Evolutionary conservation across 371 early-diverging fungal genomes (phyloP), one percentile per base, ranked within the genome.

Genomic region (Gilbertella persicaria): DNA sequence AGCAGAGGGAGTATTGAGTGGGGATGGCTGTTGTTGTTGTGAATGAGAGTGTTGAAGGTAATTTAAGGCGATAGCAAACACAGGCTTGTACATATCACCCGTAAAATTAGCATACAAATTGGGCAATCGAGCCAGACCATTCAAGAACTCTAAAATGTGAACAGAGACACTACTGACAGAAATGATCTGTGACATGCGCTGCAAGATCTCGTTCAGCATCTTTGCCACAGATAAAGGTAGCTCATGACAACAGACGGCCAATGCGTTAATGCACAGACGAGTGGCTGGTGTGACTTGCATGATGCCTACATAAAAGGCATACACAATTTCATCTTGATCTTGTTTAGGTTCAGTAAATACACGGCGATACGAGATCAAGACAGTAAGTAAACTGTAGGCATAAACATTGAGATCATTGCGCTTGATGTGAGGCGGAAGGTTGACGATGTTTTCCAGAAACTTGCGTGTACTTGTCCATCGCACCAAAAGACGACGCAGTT

Each of bases 11-110:
- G 56, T 56, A 33, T 14, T 36, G 4, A 48, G 19, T 2, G 56
- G 56, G 24, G 56, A 56, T 3, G 20, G 23, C 16, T 44, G 44
- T 20, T 45, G 66, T 38, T 60, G 62, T 24, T 73, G 73, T 28
- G 80, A 77, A 50, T 83, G 86, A 5, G 83, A 80, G 53, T 84
- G 75, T 44, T 90, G 89, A 25, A 97, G 89, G 64, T 95, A 94
- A 55, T 93, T 90, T 25, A 95, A 67, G 0, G 95, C 92, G 53
- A 97, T 93, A 4, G 90, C 92, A 79, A 97, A 94, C n/a, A 98
- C 85, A 23, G 86, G 79, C 54, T 87, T 89, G 57, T 89, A 92
- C 66, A 95, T 95, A 24, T 71, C 76, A 17, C 89, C 89, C 0
- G 85, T 88, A 40, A 95, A 89, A 68, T 94, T 93, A 24, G 85